Base-by-base conservation (phyloP, 768 basidiomycete genomes). In the Kwoniella dendrophila region DNA sequence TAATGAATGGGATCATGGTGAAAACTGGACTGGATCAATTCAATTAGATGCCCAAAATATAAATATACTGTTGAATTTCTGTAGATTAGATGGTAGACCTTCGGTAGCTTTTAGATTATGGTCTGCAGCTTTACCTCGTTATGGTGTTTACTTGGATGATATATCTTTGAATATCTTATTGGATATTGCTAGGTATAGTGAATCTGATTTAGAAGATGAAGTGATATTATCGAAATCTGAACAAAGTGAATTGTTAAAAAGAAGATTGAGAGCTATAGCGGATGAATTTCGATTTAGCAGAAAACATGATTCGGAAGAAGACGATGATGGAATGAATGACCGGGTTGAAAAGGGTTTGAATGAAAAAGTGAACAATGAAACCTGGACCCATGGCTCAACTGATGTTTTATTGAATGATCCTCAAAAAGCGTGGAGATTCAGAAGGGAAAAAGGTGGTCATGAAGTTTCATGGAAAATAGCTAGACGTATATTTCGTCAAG, bases 81-180 rank as follows among this genome's bases (percentile, higher is more conserved):
- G 71, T 49, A 41, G 51, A 18, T 22, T 27, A 3, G 36, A 32
- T 11, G 50, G 59, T 3, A 30, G 33, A 14, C 65, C 67, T 16
- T 54, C 54, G 16, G 36, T 70, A 0, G 67, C 73, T 2, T 59
- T 70, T 16, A 60, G 71, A 14, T 69, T 90, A 1, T 92, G 88
- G 87, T 85, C 87, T n/a, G 78, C 85, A 26, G 84, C 90, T 78
- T 80, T 80, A 3, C 69, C 76, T 0, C 74, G 90, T 2, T 92
- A 88, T 73, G 82, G 81, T 4, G 80, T 87, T 0, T 74, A 80
- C 2, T 87, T 87, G 0, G 84, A 88, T 47, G 74, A 82, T 18
- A 74, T 78, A 51, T 85, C 87, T 30, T 83, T 92, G 54, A 81
- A 82, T 44, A 80, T 87, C 55, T 71, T 92, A 11, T 82, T 91